Percentiles rank a stretch among this genome's conserved stretches.
These are phyloP conservation scores for Boletus eberwhitei DNA, from an alignment of 768 basidiomycete species.

Conservation along the genomic window DNA sequence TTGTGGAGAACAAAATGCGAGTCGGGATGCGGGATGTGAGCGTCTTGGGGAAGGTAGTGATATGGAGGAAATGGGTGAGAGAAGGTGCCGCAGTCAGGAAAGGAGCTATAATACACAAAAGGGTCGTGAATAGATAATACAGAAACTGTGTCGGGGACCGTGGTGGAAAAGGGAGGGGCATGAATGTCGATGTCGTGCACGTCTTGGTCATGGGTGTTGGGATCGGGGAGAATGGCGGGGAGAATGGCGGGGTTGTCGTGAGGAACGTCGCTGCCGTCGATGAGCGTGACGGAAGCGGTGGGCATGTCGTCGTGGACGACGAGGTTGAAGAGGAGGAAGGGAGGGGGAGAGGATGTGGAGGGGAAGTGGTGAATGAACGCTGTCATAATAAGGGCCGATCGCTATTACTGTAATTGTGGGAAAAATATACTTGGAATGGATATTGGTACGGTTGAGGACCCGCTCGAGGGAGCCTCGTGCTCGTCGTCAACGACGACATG, in stretches of 20 bases:
- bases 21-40: conserved; percentile 27
- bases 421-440: conserved; percentile 15
- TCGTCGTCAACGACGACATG: conserved; percentile 29
- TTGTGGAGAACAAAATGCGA: conserved; percentile 26
- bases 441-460: neutral
- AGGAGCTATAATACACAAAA: conserved; percentile 33
- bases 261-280: conserved; percentile 21
- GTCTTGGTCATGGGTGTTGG: conserved; percentile 25
- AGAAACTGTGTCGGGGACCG: conserved; percentile 21
- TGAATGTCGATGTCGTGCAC: conserved; percentile 34
- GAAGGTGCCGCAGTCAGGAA: conserved; percentile 26
- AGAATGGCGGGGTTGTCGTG: conserved; percentile 12
- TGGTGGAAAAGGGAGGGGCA: conserved; percentile 16
- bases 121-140: conserved; percentile 35
- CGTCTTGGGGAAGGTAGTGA: conserved; percentile 27
- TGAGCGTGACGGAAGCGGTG: conserved; percentile 16
- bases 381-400: conserved; percentile 34
- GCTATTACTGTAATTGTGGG: conserved; percentile 25
- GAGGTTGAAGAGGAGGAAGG: neutral
- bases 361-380: conserved; percentile 21
- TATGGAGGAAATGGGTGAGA: conserved; percentile 19
- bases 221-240: conserved; percentile 23
- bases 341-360: conserved; percentile 13
- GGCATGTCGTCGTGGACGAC: conserved; percentile 18
- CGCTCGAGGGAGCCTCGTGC: conserved; percentile 20